Percentiles rank a stretch among this genome's conserved stretches.
Conservation (phyloP, 345 rosid species). For the Populus alba region DNA sequence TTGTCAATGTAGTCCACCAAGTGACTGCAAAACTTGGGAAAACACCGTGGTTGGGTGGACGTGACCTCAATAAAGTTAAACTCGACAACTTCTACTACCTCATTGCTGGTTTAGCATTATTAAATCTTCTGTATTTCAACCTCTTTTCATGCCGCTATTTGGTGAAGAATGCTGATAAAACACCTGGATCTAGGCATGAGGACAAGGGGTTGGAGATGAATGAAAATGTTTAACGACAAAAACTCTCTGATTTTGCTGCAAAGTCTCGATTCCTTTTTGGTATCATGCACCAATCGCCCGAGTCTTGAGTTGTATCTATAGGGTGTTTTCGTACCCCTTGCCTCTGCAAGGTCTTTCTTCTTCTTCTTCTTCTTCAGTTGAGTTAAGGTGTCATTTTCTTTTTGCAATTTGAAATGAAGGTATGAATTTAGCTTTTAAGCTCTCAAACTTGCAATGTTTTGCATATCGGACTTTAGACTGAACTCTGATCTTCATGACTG, state of each 20-base stretch:
- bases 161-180: background rate
- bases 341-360: background rate
- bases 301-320: background rate
- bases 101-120: constrained; percentile 37
- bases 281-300: background rate
- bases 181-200: background rate
- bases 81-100: constrained; percentile 53
- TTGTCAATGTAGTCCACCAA: constrained; percentile 42
- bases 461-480: background rate
- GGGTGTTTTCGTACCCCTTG: background rate
- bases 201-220: background rate
- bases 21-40: constrained; percentile 20
- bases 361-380: background rate
- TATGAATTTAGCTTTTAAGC: background rate
- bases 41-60: constrained; percentile 56
- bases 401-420: background rate
- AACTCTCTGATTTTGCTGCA: background rate
- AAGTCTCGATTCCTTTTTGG: background rate
- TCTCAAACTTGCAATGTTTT: background rate
- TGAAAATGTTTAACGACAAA: background rate
- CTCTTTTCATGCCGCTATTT: constrained; percentile 41
- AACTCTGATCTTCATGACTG: background rate
- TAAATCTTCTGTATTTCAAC: constrained; percentile 54
- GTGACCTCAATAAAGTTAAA: constrained; percentile 51
- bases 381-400: too few relatives aligned